Base-by-base conservation (phyloP, 768 basidiomycete genomes). In the Thelephora aurantiotincta region DNA sequence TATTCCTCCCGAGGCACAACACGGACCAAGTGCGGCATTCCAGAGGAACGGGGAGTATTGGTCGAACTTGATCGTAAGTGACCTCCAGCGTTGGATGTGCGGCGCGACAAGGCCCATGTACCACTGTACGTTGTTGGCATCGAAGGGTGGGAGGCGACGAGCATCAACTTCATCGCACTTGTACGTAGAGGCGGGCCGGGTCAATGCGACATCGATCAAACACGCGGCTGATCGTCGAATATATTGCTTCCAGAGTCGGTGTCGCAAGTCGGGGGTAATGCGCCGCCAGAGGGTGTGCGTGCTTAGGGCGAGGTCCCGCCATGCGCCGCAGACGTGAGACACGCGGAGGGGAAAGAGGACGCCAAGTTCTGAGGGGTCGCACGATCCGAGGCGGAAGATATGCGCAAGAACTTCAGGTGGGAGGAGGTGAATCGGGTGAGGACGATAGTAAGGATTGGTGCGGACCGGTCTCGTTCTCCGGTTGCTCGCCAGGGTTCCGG, bases 241-340 rank as follows among this genome's bases (percentile, higher is more conserved):
- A 50, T 77, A 69, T 53, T 80, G 74, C 46, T 64, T 63, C 80
- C 79, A 84, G 74, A 84, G 76, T 46, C 63, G 55, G 46, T 72
- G 60, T 37, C 70, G 58, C 5, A 71, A 66, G 51, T 64, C 61
- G 48, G 83, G 65, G 11, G 63, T 62, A 50, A 87, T 69, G 51
- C 69, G 69, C 49, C 78, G 67, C 84, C 84, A 87, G 47, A 87
- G 64, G 1, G 69, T 55, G 14, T 75, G 80, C 5, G 79, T 77
- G 43, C 69, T 72, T 23, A 82, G 64, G 13, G 78, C 72, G 23
- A 82, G 65, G 33, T 70, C 62, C 37, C 82, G 68, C 81, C 83
- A 87, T 33, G 63, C 57, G 41, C 70, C 66, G 59, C 80, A 86
- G 48, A 83, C 79, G 52, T 83, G 82, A 6, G 83, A 84, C 44